Evolutionary conservation across 371 early-diverging fungal genomes (phyloP).

Genomic region (Mortierella sp.): DNA sequence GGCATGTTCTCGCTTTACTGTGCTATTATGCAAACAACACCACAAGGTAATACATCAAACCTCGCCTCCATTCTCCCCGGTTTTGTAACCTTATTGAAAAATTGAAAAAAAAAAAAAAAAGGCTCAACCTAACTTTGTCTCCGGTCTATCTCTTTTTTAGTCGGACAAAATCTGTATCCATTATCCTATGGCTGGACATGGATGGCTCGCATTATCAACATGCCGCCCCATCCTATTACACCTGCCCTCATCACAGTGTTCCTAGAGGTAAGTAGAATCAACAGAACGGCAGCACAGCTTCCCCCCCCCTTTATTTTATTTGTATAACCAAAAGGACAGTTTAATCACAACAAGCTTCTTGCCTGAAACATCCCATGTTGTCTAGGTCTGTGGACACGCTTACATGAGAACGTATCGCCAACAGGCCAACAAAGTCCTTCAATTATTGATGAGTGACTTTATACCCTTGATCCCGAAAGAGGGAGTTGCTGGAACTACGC

Average conservation of each 20-base stretch:
- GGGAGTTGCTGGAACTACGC: slow-evolving; percentile 23
- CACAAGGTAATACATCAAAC: slow-evolving; percentile 41
- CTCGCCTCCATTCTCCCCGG: neutral
- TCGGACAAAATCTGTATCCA: slow-evolving; percentile 63
- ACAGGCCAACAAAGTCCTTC: slow-evolving; percentile 31
- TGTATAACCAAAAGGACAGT: no score
- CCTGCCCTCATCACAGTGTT: slow-evolving; percentile 73
- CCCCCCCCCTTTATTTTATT: no score
- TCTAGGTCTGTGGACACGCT: slow-evolving; percentile 37
- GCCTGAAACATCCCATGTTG: neutral
- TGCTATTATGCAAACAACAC: slow-evolving; percentile 77
- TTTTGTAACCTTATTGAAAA: no score
- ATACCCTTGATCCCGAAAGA: slow-evolving; percentile 35
- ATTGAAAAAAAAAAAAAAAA: no score
- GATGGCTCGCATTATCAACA: slow-evolving; percentile 81
- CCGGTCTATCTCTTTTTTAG: slow-evolving; percentile 41
- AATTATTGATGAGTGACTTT: slow-evolving; percentile 20
- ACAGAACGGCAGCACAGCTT: neutral
- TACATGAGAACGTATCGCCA: slow-evolving; percentile 26
- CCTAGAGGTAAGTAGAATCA: slow-evolving; percentile 59
- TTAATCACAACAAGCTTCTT: neutral
- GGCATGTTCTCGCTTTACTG: slow-evolving; percentile 81
- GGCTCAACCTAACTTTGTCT: no score
- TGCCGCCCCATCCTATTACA: slow-evolving; percentile 78
- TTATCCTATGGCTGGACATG: slow-evolving; percentile 83